Conservation (phyloP, 192 early-diverging fungal genomes). For the Coemansia furcata region DNA sequence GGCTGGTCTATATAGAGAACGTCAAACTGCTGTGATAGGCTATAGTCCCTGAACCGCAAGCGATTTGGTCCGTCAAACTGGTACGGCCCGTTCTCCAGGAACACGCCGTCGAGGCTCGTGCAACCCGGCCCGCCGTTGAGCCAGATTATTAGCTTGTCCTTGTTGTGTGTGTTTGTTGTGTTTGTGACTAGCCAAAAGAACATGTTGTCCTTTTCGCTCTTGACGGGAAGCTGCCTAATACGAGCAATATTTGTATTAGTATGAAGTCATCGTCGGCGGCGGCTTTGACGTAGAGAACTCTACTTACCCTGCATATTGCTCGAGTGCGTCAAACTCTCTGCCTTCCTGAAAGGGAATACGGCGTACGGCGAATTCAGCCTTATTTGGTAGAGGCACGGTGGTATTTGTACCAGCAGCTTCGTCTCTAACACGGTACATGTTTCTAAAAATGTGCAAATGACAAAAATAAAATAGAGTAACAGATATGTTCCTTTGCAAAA, state of each 20-base stretch:
- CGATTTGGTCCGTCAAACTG: slow-evolving; percentile 37
- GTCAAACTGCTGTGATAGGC: slow-evolving; percentile 50
- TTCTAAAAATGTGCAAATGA: background rate
- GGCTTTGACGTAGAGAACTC: background rate
- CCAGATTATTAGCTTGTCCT: slow-evolving; percentile 59
- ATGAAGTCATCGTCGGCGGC: background rate
- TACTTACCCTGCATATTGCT: slow-evolving; percentile 45
- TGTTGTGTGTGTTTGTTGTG: slow-evolving; percentile 47
- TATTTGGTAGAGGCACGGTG: slow-evolving; percentile 2
- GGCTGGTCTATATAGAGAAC: slow-evolving; percentile 67
- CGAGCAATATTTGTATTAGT: too few species aligned
- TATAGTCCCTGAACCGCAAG: slow-evolving; percentile 34
- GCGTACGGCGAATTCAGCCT: slow-evolving; percentile 21
- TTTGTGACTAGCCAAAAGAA: slow-evolving; percentile 56
- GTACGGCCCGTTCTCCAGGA: slow-evolving; percentile 67
- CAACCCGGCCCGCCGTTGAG: slow-evolving; percentile 67
- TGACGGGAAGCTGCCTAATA: slow-evolving; percentile 39
- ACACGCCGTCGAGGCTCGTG: slow-evolving; percentile 63
- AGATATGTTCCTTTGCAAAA: background rate
- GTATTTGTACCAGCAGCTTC: background rate
- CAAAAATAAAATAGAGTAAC: background rate
- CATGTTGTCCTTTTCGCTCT: slow-evolving; percentile 35
- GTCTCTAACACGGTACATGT: background rate
- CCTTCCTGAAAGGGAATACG: slow-evolving; percentile 42
- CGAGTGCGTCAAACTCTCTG: slow-evolving; percentile 20